phyloP scores from a whole-genome alignment of 2,329 filamentous ascomycete genomes.

The Cordyceps sp. region DNA sequence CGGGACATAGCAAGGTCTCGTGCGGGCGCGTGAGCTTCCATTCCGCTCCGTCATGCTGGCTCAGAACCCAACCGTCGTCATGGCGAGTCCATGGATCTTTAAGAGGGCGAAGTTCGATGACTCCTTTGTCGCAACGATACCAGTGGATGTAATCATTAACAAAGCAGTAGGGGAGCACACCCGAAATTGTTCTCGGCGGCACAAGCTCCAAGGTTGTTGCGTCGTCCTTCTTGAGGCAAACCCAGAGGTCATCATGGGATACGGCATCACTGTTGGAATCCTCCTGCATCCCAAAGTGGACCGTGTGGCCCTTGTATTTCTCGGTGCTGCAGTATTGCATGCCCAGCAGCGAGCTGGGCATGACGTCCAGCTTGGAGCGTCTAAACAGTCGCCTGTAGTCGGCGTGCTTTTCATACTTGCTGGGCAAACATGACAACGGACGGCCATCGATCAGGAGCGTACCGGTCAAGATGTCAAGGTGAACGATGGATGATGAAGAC shows the following conservation, averaged over 20 bases:
- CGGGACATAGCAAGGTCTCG: background rate
- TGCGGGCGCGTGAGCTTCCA: background rate
- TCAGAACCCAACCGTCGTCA: background rate
- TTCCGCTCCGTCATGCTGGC: background rate
- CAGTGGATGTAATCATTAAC: background rate
- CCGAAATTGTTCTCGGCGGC: background rate
- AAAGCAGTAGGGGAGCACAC: background rate
- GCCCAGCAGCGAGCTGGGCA: conserved; percentile 17
- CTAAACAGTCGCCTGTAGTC: conserved; percentile 27
- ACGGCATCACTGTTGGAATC: background rate
- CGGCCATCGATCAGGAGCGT: conserved; percentile 32
- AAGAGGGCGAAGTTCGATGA: background rate
- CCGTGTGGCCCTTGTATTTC: background rate
- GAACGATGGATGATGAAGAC: conserved; percentile 11
- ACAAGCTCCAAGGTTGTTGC: background rate
- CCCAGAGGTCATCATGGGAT: background rate
- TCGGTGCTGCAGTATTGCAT: conserved; percentile 1
- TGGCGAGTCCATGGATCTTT: background rate
- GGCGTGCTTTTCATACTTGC: conserved; percentile 20
- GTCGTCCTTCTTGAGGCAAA: background rate
- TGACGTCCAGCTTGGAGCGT: conserved; percentile 21
- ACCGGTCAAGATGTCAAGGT: conserved; percentile 32
- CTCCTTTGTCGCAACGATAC: background rate
- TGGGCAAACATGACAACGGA: conserved; percentile 28
- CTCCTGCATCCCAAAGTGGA: background rate